phyloP scores from a whole-genome alignment of 2,329 filamentous ascomycete genomes.

The Clarireedia homoeocarpa region DNA sequence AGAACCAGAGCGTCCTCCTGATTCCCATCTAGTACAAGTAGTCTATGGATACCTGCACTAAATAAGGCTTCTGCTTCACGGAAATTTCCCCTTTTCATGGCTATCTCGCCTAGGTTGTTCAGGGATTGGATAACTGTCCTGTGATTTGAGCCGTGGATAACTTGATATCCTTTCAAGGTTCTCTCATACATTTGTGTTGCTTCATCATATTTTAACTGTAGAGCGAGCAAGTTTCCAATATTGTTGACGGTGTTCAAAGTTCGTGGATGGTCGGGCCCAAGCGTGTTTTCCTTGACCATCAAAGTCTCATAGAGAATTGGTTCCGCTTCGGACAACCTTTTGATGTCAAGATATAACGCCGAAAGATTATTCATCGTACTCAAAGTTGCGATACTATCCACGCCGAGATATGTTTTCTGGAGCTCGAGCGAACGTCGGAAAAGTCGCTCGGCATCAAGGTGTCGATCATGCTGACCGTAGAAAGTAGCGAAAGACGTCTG shows the following conservation, averaged over 20 bases:
- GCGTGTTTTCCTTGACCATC: background rate
- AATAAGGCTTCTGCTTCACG: constrained; percentile 7
- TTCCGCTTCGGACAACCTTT: constrained; percentile 23
- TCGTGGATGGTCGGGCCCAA: constrained; percentile 16
- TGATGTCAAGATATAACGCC: constrained; percentile 22
- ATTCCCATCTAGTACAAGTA: background rate
- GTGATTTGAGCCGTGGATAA: constrained; percentile 4
- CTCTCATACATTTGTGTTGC: constrained; percentile 16
- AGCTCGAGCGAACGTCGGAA: constrained; percentile 10
- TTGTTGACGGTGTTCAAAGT: constrained; percentile 15
- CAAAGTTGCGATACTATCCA: constrained; percentile 10
- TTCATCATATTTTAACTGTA: constrained; percentile 20
- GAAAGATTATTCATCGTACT: constrained; percentile 24
- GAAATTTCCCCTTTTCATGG: background rate
- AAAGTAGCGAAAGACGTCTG: constrained; percentile 3
- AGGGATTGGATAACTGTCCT: constrained; percentile 10
- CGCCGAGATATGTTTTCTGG: constrained; percentile 3
- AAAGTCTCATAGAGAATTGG: constrained; percentile 8
- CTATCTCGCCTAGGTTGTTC: constrained; percentile 6
- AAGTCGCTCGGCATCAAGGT: constrained; percentile 15
- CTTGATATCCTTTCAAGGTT: constrained; percentile 9
- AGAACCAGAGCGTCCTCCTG: background rate
- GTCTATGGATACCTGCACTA: background rate
- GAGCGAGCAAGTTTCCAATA: constrained; percentile 23
- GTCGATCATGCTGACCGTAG: constrained; percentile 10